phyloP scores from a whole-genome alignment of 352 stramenopile species.

The Globisporangium mamillatum region DNA sequence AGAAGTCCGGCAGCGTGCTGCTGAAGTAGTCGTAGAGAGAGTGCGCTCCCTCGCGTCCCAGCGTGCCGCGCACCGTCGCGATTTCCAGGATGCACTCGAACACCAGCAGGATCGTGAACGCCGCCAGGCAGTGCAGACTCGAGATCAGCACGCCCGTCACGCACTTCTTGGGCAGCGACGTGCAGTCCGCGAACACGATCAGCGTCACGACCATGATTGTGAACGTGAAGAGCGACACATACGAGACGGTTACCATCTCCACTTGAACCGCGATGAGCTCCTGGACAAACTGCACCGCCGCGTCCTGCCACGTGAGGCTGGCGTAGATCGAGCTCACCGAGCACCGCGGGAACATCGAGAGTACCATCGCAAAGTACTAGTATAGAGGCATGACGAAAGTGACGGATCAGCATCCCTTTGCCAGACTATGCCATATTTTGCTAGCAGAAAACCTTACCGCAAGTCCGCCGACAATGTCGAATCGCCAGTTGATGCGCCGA shows the following conservation, averaged over 20 bases:
- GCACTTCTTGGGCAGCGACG: slow-evolving; percentile 56
- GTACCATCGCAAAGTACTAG: slow-evolving; percentile 86
- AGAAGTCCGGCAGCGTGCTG: slow-evolving; percentile 69
- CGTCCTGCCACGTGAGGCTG: slow-evolving; percentile 41
- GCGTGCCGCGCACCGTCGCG: slow-evolving; percentile 53
- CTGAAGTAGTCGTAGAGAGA: slow-evolving; percentile 80
- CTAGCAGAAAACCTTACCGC: slow-evolving; percentile 32
- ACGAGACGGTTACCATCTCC: slow-evolving; percentile 75
- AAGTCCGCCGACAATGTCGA: slow-evolving; percentile 89
- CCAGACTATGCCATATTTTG: neutral
- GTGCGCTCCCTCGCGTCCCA: slow-evolving; percentile 64
- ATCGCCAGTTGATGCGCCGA: slow-evolving; percentile 91
- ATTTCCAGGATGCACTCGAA: slow-evolving; percentile 83
- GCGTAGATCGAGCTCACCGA: slow-evolving; percentile 72
- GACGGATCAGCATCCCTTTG: neutral
- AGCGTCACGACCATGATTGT: slow-evolving; percentile 54
- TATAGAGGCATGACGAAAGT: too few species aligned
- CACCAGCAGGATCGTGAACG: slow-evolving; percentile 69
- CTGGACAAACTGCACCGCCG: slow-evolving; percentile 37
- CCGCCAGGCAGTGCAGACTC: slow-evolving; percentile 58
- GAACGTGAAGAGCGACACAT: slow-evolving; percentile 66
- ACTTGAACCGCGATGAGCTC: slow-evolving; percentile 55
- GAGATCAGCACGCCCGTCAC: slow-evolving; percentile 48
- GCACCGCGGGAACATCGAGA: slow-evolving; percentile 92
- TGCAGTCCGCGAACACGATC: slow-evolving; percentile 74